Base-by-base conservation (phyloP, 2,329 filamentous ascomycete species). In the Fusarium sp. region DNA sequence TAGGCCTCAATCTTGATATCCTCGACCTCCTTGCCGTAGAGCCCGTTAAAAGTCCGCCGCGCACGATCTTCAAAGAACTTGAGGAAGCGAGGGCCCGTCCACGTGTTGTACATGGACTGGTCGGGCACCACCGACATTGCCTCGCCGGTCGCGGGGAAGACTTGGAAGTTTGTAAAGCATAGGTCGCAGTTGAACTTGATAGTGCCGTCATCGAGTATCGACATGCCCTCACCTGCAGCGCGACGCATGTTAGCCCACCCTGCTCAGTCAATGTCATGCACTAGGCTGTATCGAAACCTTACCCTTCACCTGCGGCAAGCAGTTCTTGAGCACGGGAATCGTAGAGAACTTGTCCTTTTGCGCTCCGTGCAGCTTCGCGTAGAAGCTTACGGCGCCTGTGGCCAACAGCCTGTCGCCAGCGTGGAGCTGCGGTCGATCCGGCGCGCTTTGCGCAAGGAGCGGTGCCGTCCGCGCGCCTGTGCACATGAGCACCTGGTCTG, bases 101-200 rank as follows among this genome's bases (percentile, higher is more conserved):
- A 83, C 38, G 81, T 79, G 71, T 83, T 82, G 75, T 90, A 88
- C 70, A 84, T 80, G 20, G 77, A 78, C 10, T 79, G 77, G 20
- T 82, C 75, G 3, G 87, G 86, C 1, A 88, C 88, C 2, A 87
- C 81, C 1, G 89, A 90, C 74, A 92, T 88, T 58, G 79, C 80
- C 69, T 87, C 84, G 2, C 88, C 88, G 2, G 86, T 87, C 3
- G 81, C 63, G 0, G 86, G 85, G 70, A 85, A 84, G 0, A 80
- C 81, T 27, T 85, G 78, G 8, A 85, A 88, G 77, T 91, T 91
- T 45, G 85, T 89, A 76, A 91, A 88, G 64, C 88, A 90, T 22
- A 86, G 85, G 59, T 90, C 85, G 76, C 89, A 90, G 68, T 90
- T 91, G 82, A 91, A 90, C 79, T 92, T 92, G 68, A 92, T 84